Conservation (phyloP, 2,329 filamentous ascomycete genomes). For the Volutella citrinella region DNA sequence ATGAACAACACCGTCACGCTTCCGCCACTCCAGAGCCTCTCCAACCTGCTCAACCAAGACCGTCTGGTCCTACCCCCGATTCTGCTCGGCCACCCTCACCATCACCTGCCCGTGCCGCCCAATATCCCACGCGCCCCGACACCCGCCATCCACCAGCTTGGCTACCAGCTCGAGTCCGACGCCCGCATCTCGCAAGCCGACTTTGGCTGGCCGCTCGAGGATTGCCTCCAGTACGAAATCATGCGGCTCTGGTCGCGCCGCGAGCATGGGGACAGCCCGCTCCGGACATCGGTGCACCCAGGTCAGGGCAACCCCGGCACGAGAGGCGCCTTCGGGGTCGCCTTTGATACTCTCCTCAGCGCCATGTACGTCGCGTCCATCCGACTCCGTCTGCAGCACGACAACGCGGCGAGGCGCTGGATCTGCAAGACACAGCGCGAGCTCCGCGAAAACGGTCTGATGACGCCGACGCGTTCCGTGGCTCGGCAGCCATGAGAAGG, state of each 20-base stretch:
- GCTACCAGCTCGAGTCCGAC: conserved; percentile 6
- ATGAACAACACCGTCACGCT: no score
- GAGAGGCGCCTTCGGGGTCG: no score
- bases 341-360: conserved; percentile 4
- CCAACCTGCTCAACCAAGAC: no score
- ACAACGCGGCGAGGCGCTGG: conserved; percentile 7
- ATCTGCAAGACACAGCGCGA: conserved; percentile 1
- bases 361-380: conserved; percentile 7
- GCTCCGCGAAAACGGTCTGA: conserved; percentile 1
- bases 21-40: no score
- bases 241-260: conserved; percentile 8
- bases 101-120: neutral
- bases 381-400: conserved; percentile 1
- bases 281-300: no score
- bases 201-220: conserved; percentile 2
- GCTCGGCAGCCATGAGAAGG: no score
- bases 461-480: neutral
- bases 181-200: conserved; percentile 2
- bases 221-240: conserved; percentile 9
- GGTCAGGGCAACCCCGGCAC: no score
- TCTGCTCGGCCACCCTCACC: neutral
- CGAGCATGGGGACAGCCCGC: conserved; percentile 1
- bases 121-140: neutral
- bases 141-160: conserved; percentile 5
- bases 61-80: no score